These are phyloP conservation scores for Macadamia integrifolia DNA, from an alignment of 164 flowering plant genomes.

Conservation along the genomic window DNA sequence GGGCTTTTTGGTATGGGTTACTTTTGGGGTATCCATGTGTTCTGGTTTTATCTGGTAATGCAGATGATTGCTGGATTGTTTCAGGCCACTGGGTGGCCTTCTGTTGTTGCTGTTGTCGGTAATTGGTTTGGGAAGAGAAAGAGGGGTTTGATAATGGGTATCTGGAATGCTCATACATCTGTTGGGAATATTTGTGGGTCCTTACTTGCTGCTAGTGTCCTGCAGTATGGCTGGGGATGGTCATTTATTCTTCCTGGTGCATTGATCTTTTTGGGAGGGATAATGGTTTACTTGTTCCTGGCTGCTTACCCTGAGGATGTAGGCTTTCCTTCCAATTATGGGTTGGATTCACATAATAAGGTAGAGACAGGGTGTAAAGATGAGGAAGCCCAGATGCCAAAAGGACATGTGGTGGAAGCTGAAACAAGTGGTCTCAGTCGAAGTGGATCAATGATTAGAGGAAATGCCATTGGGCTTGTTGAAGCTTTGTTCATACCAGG, in stretches of 20 bases:
- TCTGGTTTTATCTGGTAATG: slow-evolving; percentile 53
- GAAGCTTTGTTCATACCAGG: slow-evolving; percentile 86
- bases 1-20: slow-evolving; percentile 45
- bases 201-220: slow-evolving; percentile 66
- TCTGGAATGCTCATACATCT: slow-evolving; percentile 94
- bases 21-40: no score
- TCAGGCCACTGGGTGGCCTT: slow-evolving; percentile 98
- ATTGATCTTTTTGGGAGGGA: slow-evolving; percentile 54
- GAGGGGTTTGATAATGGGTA: slow-evolving; percentile 21
- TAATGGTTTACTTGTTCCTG: slow-evolving; percentile 68
- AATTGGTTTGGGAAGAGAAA: slow-evolving; percentile 25
- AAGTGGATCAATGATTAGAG: slow-evolving; percentile 15
- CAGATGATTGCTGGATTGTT: slow-evolving; percentile 91
- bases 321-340: slow-evolving; percentile 44
- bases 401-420: slow-evolving; percentile 17
- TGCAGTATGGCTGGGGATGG: slow-evolving; percentile 27
- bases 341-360: slow-evolving; percentile 4
- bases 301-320: slow-evolving; percentile 87
- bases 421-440: slow-evolving; percentile 20
- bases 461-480: slow-evolving; percentile 51
- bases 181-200: slow-evolving; percentile 81
- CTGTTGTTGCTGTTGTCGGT: slow-evolving; percentile 91
- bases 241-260: slow-evolving; percentile 80
- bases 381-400: slow-evolving; percentile 31
- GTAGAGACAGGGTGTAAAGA: slow-evolving; percentile 22